Conservation (phyloP, 345 rosid genomes). For the Aegle marmelos region DNA sequence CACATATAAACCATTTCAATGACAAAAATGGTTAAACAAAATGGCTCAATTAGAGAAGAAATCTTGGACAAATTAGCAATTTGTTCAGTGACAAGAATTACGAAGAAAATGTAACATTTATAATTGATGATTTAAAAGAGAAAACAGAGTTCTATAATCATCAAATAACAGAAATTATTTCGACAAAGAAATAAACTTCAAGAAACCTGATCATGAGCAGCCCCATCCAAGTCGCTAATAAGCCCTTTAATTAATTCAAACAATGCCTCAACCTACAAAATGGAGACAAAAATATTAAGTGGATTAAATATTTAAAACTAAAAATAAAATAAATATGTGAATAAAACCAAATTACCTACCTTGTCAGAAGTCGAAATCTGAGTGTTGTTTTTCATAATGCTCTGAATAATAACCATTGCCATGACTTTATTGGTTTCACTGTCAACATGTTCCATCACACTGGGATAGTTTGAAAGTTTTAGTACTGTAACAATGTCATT, state of each 20-base stretch:
- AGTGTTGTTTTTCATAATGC: constrained; percentile 92
- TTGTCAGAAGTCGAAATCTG: constrained; percentile 72
- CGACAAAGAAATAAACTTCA: constrained; percentile 14
- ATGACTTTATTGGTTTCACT: constrained; percentile 83
- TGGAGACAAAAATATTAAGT: not conserved
- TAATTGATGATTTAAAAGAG: not conserved
- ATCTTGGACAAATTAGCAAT: not conserved
- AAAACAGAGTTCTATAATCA: not conserved
- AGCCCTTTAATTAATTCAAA: constrained; percentile 92
- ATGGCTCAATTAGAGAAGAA: not conserved
- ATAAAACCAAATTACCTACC: constrained; percentile 33
- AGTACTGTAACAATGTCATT: constrained; percentile 86
- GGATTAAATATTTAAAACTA: not conserved
- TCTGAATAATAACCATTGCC: constrained; percentile 92
- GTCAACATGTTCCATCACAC: constrained; percentile 86
- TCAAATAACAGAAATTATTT: constrained; percentile 11
- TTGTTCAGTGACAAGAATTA: not conserved
- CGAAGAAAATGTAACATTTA: not conserved
- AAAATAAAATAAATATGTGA: not conserved
- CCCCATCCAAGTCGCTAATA: constrained; percentile 80
- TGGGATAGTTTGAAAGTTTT: constrained; percentile 88
- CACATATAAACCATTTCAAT: constrained; percentile 9
- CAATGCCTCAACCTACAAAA: constrained; percentile 78
- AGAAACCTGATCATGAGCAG: constrained; percentile 61
- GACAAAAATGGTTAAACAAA: not conserved